Base-by-base conservation (phyloP, 2,329 filamentous ascomycete species). In the Fusarium sp. region DNA sequence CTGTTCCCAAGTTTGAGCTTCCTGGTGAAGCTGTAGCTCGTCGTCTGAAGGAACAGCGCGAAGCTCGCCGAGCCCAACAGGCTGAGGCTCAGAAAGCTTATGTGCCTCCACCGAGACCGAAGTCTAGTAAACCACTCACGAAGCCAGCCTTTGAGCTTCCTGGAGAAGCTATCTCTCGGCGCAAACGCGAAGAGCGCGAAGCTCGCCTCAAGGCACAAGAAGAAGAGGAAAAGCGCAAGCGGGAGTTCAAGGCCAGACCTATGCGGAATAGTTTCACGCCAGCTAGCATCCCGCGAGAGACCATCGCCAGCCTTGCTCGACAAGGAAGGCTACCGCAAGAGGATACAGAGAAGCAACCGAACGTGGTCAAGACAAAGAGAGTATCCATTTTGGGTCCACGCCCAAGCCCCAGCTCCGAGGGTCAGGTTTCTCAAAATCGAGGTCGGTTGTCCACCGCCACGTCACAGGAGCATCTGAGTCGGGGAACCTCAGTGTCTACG, bases 201-300 rank as follows among this genome's bases (percentile, higher is more conserved):
- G 82, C 86, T 61, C 85, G 83, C 67, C 78, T 90, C 45, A 84
- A 81, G 66, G 83, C 83, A 6, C 83, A 90, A 72, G 87, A 88
- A 71, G 88, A 90, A 69, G 88, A 90, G 70, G 86, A 88, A 65
- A 84, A 82, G 25, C 87, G 83, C 77, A 84, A 85, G 58, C 86
- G 88, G 58, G 87, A 90, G 73, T 91, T 91, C 81, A 91, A 90
- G 76, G 89, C 88, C 8, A 84, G 84, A 37, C 88, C 89, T 20
- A 76, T 88, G 40, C 84, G 85, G 44, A 79, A 81, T 56, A 85
- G 81, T 57, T 75, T 82, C 20, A 78, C 77, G 11, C 78, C 81
- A 3, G 77, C 78, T 47, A 77, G 82, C 8, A 68, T 82, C 7
- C 87, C 87, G 41, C 86, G 88, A 27, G 87, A 88, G 48, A 90